Evolutionary conservation across 75 land plant genomes (phyloP).

Genomic region (Azolla pinnata): DNA sequence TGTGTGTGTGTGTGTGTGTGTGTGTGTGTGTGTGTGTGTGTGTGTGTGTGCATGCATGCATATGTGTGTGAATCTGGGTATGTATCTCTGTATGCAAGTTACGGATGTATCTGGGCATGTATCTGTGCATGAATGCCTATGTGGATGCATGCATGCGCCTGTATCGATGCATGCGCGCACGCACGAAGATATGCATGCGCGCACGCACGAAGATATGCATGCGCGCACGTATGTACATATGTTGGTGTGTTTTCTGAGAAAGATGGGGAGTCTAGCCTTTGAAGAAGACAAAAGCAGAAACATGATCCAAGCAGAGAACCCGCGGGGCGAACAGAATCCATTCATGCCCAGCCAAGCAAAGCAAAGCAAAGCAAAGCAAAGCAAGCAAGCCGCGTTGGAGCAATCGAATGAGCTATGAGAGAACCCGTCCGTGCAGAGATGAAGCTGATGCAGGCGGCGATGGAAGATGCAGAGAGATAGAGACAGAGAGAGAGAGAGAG

Average conservation of each 20-base stretch:
- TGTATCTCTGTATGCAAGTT: background rate
- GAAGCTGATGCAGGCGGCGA: too few species aligned
- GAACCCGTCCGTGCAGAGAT: too few species aligned
- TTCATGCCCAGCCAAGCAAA: background rate
- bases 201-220: background rate
- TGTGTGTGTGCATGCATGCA: background rate
- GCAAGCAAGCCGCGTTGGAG: background rate
- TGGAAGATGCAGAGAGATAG: too few species aligned
- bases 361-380: background rate
- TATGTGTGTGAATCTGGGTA: background rate
- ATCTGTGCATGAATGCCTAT: background rate
- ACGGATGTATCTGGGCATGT: background rate
- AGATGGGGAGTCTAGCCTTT: background rate
- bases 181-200: background rate
- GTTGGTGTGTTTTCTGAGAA: background rate
- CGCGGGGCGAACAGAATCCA: background rate
- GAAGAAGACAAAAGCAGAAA: background rate
- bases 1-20: background rate
- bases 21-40: constrained; percentile 3
- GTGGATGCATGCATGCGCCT: background rate
- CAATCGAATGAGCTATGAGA: background rate
- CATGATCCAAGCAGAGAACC: background rate
- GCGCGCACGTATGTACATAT: background rate
- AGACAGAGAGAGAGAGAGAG: too few species aligned
- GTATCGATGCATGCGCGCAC: background rate